These are phyloP conservation scores for Penicillium sp. DNA, from an alignment of 2,329 filamentous ascomycete genomes.

Conservation along the genomic window DNA sequence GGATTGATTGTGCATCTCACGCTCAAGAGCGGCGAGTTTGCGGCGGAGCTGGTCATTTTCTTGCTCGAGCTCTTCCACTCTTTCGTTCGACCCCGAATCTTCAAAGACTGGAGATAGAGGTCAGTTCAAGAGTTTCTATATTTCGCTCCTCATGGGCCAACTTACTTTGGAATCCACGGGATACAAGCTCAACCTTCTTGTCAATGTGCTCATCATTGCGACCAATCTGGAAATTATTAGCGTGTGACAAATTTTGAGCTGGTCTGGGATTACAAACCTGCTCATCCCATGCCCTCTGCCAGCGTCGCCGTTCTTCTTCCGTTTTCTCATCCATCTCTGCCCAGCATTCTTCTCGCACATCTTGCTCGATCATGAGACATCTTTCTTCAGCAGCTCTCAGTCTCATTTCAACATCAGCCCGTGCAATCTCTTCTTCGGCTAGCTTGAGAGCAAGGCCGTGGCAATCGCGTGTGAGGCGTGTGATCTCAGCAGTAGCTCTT, in stretches of 20 bases:
- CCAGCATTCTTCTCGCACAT: constrained; percentile 84
- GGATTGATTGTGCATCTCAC: constrained; percentile 63
- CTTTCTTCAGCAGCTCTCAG: constrained; percentile 63
- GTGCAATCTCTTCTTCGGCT: constrained; percentile 66
- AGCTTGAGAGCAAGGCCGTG: constrained; percentile 70
- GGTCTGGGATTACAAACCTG: constrained; percentile 51
- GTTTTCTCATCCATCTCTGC: constrained; percentile 79
- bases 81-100: constrained; percentile 56
- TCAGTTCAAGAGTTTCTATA: constrained; percentile 2
- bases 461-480: constrained; percentile 72
- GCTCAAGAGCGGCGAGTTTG: constrained; percentile 63
- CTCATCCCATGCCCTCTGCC: constrained; percentile 73
- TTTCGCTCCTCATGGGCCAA: not conserved
- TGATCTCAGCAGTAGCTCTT: constrained; percentile 75
- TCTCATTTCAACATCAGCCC: constrained; percentile 70
- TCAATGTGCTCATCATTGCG: constrained; percentile 82
- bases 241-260: not conserved
- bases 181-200: constrained; percentile 75
- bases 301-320: constrained; percentile 71
- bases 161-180: constrained; percentile 53
- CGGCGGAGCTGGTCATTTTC: constrained; percentile 69
- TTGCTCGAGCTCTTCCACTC: constrained; percentile 62
- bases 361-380: constrained; percentile 74
- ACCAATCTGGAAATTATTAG: constrained; percentile 50
- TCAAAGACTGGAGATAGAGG: constrained; percentile 41